phyloP scores from a whole-genome alignment of 495 filamentous ascomycete genomes.

The Aspergillus homomorphus region DNA sequence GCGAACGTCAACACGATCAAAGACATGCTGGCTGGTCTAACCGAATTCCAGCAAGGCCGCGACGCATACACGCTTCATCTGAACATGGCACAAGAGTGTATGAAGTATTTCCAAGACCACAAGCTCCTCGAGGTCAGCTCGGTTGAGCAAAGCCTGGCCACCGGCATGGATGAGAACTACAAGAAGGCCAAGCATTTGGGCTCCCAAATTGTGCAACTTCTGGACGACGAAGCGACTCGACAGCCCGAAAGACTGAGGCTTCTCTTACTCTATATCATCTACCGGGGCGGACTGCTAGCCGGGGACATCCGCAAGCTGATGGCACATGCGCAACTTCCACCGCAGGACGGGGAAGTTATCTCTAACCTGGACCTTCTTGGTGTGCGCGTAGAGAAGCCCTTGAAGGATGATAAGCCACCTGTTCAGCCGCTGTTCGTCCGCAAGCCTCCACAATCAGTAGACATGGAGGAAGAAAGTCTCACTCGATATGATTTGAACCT shows the following conservation, averaged over 20 bases:
- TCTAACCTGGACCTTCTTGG: constrained; percentile 81
- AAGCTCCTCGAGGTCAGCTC: constrained; percentile 86
- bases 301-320: constrained; percentile 83
- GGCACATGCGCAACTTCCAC: constrained; percentile 74
- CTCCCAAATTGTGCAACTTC: constrained; percentile 76
- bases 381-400: constrained; percentile 63
- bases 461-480: constrained; percentile 52
- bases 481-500: constrained; percentile 50
- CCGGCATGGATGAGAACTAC: constrained; percentile 88
- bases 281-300: constrained; percentile 80
- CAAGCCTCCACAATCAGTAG: constrained; percentile 46
- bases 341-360: constrained; percentile 67
- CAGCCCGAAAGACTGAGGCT: constrained; percentile 77
- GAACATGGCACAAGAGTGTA: constrained; percentile 96
- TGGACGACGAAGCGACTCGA: constrained; percentile 74
- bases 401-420: constrained; percentile 72
- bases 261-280: constrained; percentile 80
- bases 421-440: constrained; percentile 64
- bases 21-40: constrained; percentile 92
- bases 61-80: constrained; percentile 92
- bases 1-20: constrained; percentile 85
- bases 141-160: constrained; percentile 81
- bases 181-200: constrained; percentile 86
- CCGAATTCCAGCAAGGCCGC: constrained; percentile 92
- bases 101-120: constrained; percentile 81